Conservation (phyloP, 2,329 filamentous ascomycete genomes). For the Colletotrichum tropicale region DNA sequence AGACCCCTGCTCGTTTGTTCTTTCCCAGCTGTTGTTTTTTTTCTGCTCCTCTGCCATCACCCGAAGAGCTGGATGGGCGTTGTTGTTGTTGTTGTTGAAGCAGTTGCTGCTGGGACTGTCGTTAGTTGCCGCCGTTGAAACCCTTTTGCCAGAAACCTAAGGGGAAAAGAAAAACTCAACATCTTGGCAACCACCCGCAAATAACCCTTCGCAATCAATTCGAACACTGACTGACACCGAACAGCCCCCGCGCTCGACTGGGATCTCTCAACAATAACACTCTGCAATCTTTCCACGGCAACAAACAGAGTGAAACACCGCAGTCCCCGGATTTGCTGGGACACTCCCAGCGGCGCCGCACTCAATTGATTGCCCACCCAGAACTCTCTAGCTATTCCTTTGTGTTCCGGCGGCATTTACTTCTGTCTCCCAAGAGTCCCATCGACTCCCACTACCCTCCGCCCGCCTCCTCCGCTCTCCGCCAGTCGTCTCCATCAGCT, state of each 20-base stretch:
- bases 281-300: not conserved
- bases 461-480: not conserved
- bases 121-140: not conserved
- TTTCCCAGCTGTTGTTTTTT: not conserved
- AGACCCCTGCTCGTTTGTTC: not conserved
- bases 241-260: not conserved
- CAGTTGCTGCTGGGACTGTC: not conserved
- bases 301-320: slow-evolving; percentile 5
- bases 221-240: not conserved
- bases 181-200: not conserved
- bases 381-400: not conserved
- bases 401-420: not conserved
- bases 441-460: not conserved
- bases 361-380: not conserved
- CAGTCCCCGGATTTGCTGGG: not conserved
- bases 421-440: not conserved
- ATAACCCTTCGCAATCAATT: not conserved
- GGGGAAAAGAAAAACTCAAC: not conserved
- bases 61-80: not conserved
- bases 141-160: not conserved
- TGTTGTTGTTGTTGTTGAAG: not conserved
- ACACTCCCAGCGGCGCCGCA: not conserved
- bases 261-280: not conserved
- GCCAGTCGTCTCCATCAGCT: not conserved
- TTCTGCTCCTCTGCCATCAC: not conserved